A percentile compares a stretch with the other conserved stretches of the same genome.
Evolutionary conservation across 1,284 basidiomycete species (phyloP).

Genomic region (Erythrobasidium hasegawianum): DNA sequence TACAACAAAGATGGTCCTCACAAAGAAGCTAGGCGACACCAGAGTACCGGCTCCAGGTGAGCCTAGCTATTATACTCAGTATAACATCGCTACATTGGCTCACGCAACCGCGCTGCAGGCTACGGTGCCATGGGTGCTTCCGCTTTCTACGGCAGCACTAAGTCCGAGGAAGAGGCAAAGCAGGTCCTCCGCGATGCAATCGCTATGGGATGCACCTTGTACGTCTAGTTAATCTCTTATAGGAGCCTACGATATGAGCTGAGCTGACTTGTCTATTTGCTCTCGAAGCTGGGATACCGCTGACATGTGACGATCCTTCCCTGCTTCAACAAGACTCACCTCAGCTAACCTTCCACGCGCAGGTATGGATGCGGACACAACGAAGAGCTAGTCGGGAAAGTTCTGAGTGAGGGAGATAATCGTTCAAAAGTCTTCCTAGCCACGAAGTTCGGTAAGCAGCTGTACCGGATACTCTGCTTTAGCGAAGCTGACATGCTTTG

Average conservation of each 20-base stretch:
- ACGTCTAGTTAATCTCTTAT: too few species aligned
- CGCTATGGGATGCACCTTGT: constrained; percentile 36
- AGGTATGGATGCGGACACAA: constrained; percentile 37
- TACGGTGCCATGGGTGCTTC: constrained; percentile 31
- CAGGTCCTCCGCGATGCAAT: constrained; percentile 37
- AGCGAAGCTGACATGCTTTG: too few species aligned
- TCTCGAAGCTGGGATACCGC: constrained; percentile 28
- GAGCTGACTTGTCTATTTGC: too few species aligned
- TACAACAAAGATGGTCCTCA: constrained; percentile 5
- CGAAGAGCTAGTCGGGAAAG: constrained; percentile 39
- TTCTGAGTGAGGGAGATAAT: constrained; percentile 16
- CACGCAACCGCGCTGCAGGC: constrained; percentile 6
- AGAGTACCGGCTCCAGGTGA: constrained; percentile 23
- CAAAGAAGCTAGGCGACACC: constrained; percentile 23
- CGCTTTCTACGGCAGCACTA: constrained; percentile 36
- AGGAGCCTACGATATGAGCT: too few species aligned
- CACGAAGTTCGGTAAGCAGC: constrained; percentile 37
- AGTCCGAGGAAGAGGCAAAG: constrained; percentile 35
- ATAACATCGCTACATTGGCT: too few species aligned
- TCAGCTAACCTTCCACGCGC: too few species aligned
- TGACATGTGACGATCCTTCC: too few species aligned
- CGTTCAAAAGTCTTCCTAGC: constrained; percentile 38
- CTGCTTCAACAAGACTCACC: too few species aligned
- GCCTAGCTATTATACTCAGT: neutral
- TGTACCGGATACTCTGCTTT: too few species aligned